Base-by-base conservation (phyloP, 768 basidiomycete genomes). In the Tricholoma sp. region DNA sequence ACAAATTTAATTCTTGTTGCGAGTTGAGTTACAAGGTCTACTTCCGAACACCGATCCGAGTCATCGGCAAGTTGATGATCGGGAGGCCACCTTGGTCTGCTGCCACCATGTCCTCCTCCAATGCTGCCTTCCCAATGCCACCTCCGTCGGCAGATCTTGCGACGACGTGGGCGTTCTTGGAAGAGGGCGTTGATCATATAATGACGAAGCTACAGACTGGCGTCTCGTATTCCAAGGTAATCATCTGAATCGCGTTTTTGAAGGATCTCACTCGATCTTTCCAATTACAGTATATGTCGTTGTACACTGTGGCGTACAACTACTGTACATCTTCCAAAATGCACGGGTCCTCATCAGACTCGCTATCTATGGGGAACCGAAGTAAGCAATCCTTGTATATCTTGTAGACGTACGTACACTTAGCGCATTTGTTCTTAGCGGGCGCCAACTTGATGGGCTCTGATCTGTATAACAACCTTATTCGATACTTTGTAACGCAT, bases 381-480 rank as follows among this genome's bases (percentile, higher is more conserved):
- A 84, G 88, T 90, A 66, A 74, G 86, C 79, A 17, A 24, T 72
- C 47, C 77, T 74, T 49, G 11, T 44, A 28, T 10, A 24, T 31
- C 36, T 57, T 76, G 66, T 76, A 73, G 66, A 76, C 75, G 68
- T 73, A 76, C 75, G 68, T 73, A 62, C 32, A 62, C 65, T 55
- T 63, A 66, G 53, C 59, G 63, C 60, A 54, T 57, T 55, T n/a
- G 15, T 50, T 48, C 29, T 17, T 67, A 90, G 89, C 89, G 54
- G 95, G 95, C 39, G 92, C 94, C 49, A 95, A 94, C 74, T 69
- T 98, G 71, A 96, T 96, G 91, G 96, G 96, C 54, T 90, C 94
- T 50, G 96, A 98, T 81, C 74, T 99, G 57, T 99, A 99, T 72
- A 92, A 94, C 69, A 89, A 94, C 71, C 82, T 99, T 68, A 91